Evolutionary conservation across 805 yeast genomes (phyloP).

Genomic region (Saturnispora dispora): DNA sequence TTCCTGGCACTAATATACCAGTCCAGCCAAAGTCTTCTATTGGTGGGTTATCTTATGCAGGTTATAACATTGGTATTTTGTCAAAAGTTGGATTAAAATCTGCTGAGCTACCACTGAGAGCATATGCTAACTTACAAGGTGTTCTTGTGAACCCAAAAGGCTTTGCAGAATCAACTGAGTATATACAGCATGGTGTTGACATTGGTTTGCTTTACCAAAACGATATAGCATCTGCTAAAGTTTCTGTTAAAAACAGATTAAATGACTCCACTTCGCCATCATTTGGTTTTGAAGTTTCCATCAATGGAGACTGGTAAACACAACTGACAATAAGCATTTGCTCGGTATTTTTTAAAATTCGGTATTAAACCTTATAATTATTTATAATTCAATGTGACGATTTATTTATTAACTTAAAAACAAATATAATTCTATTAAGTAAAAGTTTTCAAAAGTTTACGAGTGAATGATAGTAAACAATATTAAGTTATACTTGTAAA

Average conservation of each 20-base stretch:
- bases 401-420: neutral
- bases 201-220: constrained; percentile 11
- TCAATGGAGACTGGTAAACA: constrained; percentile 12
- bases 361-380: neutral
- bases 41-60: constrained; percentile 12
- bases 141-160: constrained; percentile 3
- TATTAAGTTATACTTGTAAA: neutral
- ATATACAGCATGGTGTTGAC: constrained; percentile 11
- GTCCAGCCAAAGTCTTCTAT: constrained; percentile 12
- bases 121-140: constrained; percentile 10
- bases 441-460: neutral
- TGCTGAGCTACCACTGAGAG: constrained; percentile 11
- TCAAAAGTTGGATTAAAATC: constrained; percentile 8
- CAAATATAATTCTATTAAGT: neutral
- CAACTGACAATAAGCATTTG: neutral
- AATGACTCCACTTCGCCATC: neutral
- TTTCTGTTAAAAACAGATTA: constrained; percentile 8
- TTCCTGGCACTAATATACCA: constrained; percentile 18
- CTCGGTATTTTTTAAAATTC: neutral
- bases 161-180: neutral
- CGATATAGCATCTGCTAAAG: constrained; percentile 9
- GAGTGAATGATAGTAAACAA: neutral
- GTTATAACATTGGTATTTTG: constrained; percentile 10
- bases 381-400: neutral
- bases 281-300: constrained; percentile 14